Percentiles rank a stretch among this genome's conserved stretches.
Conservation (phyloP, 2,329 filamentous ascomycete species). For the Beauveria rudraprayagi region DNA sequence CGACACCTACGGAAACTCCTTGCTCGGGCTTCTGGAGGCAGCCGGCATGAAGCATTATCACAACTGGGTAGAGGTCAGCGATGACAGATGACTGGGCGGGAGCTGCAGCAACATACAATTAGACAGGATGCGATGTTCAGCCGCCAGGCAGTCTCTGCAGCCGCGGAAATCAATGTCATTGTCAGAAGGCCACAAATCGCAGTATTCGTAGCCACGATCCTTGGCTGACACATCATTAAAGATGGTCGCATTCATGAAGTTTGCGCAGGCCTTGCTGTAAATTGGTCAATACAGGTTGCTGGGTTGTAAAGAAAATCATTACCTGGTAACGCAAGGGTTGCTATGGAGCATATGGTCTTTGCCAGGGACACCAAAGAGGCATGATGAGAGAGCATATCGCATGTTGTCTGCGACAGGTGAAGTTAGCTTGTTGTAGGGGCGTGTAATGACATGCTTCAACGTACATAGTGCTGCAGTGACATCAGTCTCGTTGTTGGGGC, state of each 20-base stretch:
- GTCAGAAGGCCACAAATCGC: conserved; percentile 36
- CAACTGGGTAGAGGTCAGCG: conserved; percentile 27
- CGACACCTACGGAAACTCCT: conserved; percentile 40
- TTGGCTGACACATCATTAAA: conserved; percentile 41
- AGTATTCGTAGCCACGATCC: conserved; percentile 44
- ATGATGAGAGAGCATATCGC: conserved; percentile 43
- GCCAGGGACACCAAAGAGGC: conserved; percentile 42
- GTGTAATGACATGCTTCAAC: conserved; percentile 19
- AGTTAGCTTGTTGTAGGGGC: background rate
- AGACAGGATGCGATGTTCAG: conserved; percentile 33
- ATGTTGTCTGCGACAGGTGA: background rate
- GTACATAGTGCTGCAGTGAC: conserved; percentile 47
- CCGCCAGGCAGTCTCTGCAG: conserved; percentile 41
- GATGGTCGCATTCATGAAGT: conserved; percentile 37
- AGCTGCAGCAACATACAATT: conserved; percentile 39
- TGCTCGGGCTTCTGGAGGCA: conserved; percentile 43
- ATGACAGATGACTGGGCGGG: background rate
- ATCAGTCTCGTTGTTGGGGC: conserved; percentile 39
- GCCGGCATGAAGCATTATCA: conserved; percentile 46
- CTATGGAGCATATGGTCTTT: conserved; percentile 29
- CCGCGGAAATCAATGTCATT: conserved; percentile 27
- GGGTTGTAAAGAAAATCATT: conserved; percentile 1
- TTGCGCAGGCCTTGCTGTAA: conserved; percentile 43
- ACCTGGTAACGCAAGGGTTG: conserved; percentile 47
- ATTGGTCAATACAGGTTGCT: conserved; percentile 18